phyloP scores from a whole-genome alignment of 1,284 basidiomycete species.

The Naganishia sp. region DNA sequence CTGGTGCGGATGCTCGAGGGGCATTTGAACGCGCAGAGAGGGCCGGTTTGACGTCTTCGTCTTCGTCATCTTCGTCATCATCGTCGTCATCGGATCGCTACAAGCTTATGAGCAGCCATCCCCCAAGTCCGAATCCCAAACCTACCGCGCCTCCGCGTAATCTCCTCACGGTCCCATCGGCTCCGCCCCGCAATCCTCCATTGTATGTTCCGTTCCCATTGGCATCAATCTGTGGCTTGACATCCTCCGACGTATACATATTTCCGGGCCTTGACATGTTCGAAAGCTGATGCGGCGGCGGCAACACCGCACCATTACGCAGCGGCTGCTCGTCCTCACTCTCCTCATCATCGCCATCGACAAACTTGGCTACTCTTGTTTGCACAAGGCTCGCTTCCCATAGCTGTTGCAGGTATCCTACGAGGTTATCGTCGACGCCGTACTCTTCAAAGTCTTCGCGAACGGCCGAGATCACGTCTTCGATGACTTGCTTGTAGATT shows the following conservation, averaged over 20 bases:
- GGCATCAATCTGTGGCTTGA: slow-evolving; percentile 22
- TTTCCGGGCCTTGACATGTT: slow-evolving; percentile 7
- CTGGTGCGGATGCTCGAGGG: slow-evolving; percentile 4
- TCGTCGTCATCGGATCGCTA: slow-evolving; percentile 29
- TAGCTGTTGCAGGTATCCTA: slow-evolving; percentile 61
- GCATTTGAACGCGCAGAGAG: slow-evolving; percentile 7
- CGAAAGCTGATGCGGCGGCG: slow-evolving; percentile 1
- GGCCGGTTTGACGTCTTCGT: slow-evolving; percentile 29
- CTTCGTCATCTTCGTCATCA: slow-evolving; percentile 29
- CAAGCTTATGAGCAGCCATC: background rate
- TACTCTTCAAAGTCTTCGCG: slow-evolving; percentile 96
- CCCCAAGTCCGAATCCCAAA: background rate
- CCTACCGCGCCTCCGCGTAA: slow-evolving; percentile 25
- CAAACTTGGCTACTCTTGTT: slow-evolving; percentile 88
- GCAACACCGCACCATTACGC: background rate
- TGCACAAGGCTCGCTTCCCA: slow-evolving; percentile 92
- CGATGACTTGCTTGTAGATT: slow-evolving; percentile 91
- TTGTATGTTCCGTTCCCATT: slow-evolving; percentile 31
- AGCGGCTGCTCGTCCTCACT: slow-evolving; percentile 23
- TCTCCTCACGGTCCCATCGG: slow-evolving; percentile 1
- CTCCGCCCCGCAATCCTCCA: slow-evolving; percentile 28
- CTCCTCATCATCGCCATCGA: slow-evolving; percentile 30
- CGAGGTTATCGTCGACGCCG: slow-evolving; percentile 72
- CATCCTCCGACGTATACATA: slow-evolving; percentile 13
- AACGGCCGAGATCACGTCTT: slow-evolving; percentile 87